Evolutionary conservation across 2,329 filamentous ascomycete species (phyloP).

Genomic region (Knufia petricola): DNA sequence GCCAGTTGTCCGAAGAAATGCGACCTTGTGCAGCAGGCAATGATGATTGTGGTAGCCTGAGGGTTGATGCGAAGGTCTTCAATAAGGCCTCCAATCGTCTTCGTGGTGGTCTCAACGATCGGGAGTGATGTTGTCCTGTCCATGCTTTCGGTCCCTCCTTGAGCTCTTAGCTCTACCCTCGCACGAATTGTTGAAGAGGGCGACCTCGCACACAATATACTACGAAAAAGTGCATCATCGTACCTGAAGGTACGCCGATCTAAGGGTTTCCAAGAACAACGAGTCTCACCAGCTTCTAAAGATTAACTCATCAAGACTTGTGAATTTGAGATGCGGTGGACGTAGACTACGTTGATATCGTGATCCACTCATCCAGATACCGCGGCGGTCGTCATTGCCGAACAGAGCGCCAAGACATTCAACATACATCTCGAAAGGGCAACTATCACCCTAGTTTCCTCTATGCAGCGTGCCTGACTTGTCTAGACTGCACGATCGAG

Average conservation of each 20-base stretch:
- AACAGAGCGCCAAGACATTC: background rate
- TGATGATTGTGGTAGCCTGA: background rate
- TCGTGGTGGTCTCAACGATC: background rate
- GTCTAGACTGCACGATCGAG: no score
- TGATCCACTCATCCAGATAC: no score
- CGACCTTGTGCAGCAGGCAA: constrained; percentile 1
- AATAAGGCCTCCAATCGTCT: background rate
- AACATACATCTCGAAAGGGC: background rate
- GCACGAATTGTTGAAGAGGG: background rate
- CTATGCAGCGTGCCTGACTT: no score
- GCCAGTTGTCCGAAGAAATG: constrained; percentile 3
- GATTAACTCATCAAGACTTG: no score
- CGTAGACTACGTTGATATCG: no score
- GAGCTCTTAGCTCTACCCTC: background rate
- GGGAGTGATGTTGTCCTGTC: background rate
- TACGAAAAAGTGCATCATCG: background rate
- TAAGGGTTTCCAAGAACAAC: no score
- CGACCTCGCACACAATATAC: background rate
- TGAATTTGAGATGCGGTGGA: no score
- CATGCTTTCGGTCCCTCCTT: background rate
- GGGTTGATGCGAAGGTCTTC: background rate
- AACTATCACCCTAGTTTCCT: background rate
- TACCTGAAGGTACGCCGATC: background rate
- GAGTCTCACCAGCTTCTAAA: no score
- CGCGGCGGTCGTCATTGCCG: background rate